Base-by-base conservation (phyloP, 805 yeast genomes). In the Saccharomycopsis sp. region DNA sequence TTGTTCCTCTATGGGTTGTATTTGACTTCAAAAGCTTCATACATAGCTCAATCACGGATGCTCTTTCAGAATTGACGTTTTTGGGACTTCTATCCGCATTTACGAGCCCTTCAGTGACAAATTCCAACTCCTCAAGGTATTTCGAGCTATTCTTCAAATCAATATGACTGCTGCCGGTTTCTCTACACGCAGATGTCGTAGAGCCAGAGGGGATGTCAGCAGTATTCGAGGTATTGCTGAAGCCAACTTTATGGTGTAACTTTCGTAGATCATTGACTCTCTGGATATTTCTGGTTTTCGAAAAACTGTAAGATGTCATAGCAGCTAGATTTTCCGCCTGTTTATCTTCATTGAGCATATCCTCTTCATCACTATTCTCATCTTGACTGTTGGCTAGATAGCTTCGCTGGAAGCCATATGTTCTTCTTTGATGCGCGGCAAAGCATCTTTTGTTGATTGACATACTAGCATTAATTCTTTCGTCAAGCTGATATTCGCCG, bases 371-470 rank as follows among this genome's bases (percentile, higher is more conserved):
- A 7, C 21, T 18, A 12, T 44, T 44, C 16, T 44, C 48, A 12
- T 44, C 48, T 44, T 44, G 48, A 44, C 48, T 12, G 12, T 44
- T 44, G 16, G 48, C 48, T 44, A 44, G 16, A 44, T 44, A 44
- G 16, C 48, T 44, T 44, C 48, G 18, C 18, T 5, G 18, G 12
- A 44, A 12, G 18, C 48, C 48, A 44, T 44, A 44, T 7, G 48
- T 44, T 44, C 48, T 44, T 44, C 48, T 44, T 18, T 44, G 18
- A 29, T 29, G 37, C 37, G 12, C 37, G 12, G 9, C 12, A 29
- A 7, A 29, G 37, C 37, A 12, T 29, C 5, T 12, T 29, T 29
- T 29, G 37, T 29, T 29, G 37, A 29, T 12, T 12, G 37, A 29
- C 12, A 29, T 7, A 12, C 12, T 29, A 29, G 5, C 12, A 29